These are phyloP conservation scores for Cephaloascus albidus DNA, from an alignment of 805 yeast genomes.

Conservation along the genomic window DNA sequence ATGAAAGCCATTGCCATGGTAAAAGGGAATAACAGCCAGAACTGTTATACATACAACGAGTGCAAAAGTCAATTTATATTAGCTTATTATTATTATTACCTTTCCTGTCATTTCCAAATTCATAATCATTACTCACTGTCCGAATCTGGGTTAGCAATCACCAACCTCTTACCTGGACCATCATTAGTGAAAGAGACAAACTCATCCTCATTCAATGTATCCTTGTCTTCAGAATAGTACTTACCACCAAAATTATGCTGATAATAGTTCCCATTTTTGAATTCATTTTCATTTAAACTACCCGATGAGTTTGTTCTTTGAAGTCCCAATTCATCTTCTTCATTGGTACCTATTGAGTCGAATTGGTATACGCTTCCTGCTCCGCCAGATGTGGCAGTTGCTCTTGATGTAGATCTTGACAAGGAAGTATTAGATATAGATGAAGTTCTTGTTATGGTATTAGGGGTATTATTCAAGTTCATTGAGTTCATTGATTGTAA, in stretches of 20 bases:
- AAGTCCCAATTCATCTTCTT: not conserved
- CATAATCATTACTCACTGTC: slow-evolving; percentile 22
- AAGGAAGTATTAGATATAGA: not conserved
- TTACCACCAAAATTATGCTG: not conserved
- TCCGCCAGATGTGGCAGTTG: not conserved
- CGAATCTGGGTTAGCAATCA: slow-evolving; percentile 51
- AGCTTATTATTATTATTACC: too few relatives aligned
- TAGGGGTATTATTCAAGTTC: not conserved
- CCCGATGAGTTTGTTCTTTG: not conserved
- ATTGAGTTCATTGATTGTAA: not conserved
- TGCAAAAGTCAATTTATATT: too few relatives aligned
- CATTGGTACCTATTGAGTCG: not conserved
- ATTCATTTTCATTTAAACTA: not conserved
- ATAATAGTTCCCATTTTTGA: not conserved
- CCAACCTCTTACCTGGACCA: slow-evolving; percentile 33
- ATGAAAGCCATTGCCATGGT: too few relatives aligned
- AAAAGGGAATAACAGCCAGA: too few relatives aligned
- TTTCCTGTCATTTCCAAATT: too few relatives aligned
- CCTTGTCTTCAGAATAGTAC: not conserved
- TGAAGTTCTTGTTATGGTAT: not conserved
- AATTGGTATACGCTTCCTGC: not conserved
- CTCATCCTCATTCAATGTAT: not conserved
- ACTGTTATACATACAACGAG: too few relatives aligned
- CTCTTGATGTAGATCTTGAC: not conserved
- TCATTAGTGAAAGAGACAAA: slow-evolving; percentile 16